Evolutionary conservation across 768 basidiomycete genomes (phyloP), one percentile per base, ranked within the genome.

Genomic region (Favolaschia claudopus): DNA sequence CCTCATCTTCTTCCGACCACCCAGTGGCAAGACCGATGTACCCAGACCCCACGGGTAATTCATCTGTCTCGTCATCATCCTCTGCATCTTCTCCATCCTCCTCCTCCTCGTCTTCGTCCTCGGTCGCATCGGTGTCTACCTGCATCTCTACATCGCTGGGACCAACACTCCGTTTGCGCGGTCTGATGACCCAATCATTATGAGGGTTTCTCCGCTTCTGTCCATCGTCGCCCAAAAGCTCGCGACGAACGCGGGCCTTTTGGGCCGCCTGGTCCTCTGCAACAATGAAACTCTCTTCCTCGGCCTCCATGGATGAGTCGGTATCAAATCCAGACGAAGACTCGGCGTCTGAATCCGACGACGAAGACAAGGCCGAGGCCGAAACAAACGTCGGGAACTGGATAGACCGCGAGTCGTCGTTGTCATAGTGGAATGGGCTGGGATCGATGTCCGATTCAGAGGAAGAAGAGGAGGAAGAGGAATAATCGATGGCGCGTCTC

Each of bases 1-100:
- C 91, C 62, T 88, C 91, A 55, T 88, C 89, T n/a, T 88, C 89
- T 19, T 89, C 89, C 36, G 88, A 89, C 91, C 91, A 94, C 38
- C 89, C 87, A 1, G 88, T 88, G 44, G 83, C 87, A 43, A 91
- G 80, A 44, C 89, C 89, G 36, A 83, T 82, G 67, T 87, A 90
- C 44, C 77, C 74, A 34, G 62, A 67, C 28, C 69, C 67, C 69
- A 71, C 61, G 62, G 63, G 67, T 57, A 70, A 63, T 63, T 75
- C 80, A 77, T 82, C 84, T 54, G 78, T 73, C 63, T 84, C 84
- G 38, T 77, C 77, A 4, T 80, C 79, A 22, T 75, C 80, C 33
- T 75, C 77, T 2, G 80, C 80, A 0, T 76, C 81, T 3, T 75
- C 81, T 2, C 72, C 77, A 1, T 74, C 77, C 0, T 79, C 77